These are phyloP conservation scores for Alternaria tenuissima DNA, from an alignment of 2,329 filamentous ascomycete genomes.

Conservation along the genomic window DNA sequence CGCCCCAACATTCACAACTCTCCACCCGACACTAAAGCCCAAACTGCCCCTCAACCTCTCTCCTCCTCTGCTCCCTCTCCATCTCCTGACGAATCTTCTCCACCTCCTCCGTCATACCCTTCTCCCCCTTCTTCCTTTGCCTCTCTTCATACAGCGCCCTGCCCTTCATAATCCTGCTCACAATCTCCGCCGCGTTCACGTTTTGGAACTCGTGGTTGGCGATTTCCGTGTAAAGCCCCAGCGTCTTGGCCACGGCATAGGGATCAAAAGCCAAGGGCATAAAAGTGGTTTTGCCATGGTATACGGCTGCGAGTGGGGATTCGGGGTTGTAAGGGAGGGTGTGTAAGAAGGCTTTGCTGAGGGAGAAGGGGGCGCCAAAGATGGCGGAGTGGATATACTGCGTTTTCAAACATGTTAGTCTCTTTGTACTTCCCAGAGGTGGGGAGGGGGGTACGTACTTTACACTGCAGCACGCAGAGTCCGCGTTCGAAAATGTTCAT, in stretches of 20 bases:
- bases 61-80: conserved; percentile 46
- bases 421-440: neutral
- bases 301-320: conserved; percentile 74
- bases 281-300: conserved; percentile 95
- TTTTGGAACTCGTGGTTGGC: conserved; percentile 79
- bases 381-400: conserved; percentile 88
- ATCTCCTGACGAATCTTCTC: conserved; percentile 49
- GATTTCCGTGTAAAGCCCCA: conserved; percentile 86
- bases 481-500: conserved; percentile 99
- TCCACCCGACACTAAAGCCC: too few species aligned
- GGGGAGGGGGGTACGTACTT: conserved; percentile 66
- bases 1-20: too few species aligned
- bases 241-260: conserved; percentile 79
- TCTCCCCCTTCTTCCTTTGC: conserved; percentile 88
- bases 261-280: conserved; percentile 69
- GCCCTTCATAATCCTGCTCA: conserved; percentile 87
- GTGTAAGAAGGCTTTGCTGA: conserved; percentile 78
- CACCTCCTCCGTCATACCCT: conserved; percentile 75
- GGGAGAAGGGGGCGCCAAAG: conserved; percentile 89
- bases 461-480: conserved; percentile 93
- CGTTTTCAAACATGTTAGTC: conserved; percentile 2
- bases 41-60: conserved; percentile 54
- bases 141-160: conserved; percentile 88
- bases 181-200: conserved; percentile 92
- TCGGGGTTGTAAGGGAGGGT: conserved; percentile 67